phyloP scores from a whole-genome alignment of 495 filamentous ascomycete genomes.

The Podospora appendiculata region DNA sequence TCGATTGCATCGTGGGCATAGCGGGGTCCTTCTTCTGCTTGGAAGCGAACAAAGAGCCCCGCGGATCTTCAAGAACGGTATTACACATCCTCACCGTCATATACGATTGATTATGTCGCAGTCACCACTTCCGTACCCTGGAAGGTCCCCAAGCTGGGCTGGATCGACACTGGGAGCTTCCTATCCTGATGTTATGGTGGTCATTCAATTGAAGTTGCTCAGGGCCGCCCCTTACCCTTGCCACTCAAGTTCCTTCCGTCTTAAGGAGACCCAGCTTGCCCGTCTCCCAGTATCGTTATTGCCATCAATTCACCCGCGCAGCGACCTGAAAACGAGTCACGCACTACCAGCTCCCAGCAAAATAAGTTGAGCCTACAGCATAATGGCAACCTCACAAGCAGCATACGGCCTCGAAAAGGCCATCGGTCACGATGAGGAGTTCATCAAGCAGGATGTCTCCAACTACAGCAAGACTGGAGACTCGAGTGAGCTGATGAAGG shows the following conservation, averaged over 20 bases:
- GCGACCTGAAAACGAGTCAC: background rate
- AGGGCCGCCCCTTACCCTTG: too few relatives aligned
- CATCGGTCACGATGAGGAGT: slow-evolving; percentile 55
- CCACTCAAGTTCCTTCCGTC: too few relatives aligned
- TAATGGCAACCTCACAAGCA: slow-evolving; percentile 53
- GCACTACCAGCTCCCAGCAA: background rate
- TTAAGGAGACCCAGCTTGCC: background rate
- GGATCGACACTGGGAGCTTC: background rate
- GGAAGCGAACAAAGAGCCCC: too few relatives aligned
- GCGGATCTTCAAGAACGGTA: background rate
- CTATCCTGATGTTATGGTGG: background rate
- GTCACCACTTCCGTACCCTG: background rate
- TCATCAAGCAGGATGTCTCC: slow-evolving; percentile 52
- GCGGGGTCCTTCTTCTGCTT: too few relatives aligned
- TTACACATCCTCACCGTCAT: background rate
- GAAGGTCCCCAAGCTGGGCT: background rate
- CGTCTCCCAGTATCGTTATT: background rate
- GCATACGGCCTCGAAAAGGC: slow-evolving; percentile 57
- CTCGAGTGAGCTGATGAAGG: slow-evolving; percentile 58
- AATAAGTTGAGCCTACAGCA: background rate
- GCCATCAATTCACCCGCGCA: background rate
- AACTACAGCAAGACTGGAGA: slow-evolving; percentile 40
- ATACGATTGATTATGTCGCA: background rate
- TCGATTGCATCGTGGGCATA: background rate
- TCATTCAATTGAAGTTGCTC: too few relatives aligned